Conservation (phyloP, 495 filamentous ascomycete species). For the Staphylotrichum tortipilum region DNA sequence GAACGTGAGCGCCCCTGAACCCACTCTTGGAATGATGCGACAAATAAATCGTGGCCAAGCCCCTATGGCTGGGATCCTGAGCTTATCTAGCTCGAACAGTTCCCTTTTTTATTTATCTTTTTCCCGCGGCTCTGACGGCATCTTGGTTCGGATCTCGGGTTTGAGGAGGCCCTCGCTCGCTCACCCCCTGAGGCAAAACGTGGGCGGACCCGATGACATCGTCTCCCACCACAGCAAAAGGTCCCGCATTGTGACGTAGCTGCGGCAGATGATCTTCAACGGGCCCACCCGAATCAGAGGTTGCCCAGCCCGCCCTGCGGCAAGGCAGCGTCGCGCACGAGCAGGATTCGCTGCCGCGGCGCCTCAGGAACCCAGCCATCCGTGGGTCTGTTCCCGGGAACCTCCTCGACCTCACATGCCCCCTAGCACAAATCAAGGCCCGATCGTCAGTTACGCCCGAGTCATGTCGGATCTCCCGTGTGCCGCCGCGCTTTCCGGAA, state of each 20-base stretch:
- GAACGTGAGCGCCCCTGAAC: conserved; percentile 4
- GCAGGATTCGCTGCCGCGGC: too few species aligned
- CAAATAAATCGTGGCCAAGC: conserved; percentile 3
- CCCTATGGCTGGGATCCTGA: too few species aligned
- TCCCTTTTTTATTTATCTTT: background rate
- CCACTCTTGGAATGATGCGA: background rate
- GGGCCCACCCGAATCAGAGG: background rate
- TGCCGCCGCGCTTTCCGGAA: too few species aligned
- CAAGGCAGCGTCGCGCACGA: conserved; percentile 2
- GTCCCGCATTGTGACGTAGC: conserved; percentile 4
- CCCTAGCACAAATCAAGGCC: too few species aligned
- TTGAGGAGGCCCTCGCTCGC: background rate
- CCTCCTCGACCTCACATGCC: too few species aligned
- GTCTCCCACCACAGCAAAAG: too few species aligned
- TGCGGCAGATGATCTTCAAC: background rate
- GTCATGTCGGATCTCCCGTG: too few species aligned
- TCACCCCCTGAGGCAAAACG: background rate
- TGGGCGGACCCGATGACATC: too few species aligned
- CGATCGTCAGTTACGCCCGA: too few species aligned
- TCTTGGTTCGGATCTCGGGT: background rate
- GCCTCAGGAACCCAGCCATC: too few species aligned
- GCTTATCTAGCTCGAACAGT: too few species aligned
- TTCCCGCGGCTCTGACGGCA: conserved; percentile 7
- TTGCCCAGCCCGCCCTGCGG: background rate
- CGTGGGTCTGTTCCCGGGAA: too few species aligned